Conservation (phyloP, 2,329 filamentous ascomycete genomes). For the Venturia nashicola region DNA sequence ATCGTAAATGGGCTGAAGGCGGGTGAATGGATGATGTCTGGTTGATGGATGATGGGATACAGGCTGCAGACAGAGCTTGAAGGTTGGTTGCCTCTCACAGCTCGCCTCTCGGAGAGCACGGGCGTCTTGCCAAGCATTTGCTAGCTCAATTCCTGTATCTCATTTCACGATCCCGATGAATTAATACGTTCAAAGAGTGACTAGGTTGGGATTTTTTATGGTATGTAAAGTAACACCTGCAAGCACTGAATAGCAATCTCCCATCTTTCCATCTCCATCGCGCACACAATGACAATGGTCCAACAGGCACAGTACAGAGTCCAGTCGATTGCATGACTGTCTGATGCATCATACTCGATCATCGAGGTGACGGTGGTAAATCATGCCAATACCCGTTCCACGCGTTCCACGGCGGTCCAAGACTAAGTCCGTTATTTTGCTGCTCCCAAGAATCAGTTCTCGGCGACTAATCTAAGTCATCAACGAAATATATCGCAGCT, state of each 20-base stretch:
- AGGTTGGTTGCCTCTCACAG: not conserved
- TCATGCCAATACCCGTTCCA: not conserved
- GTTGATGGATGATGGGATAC: not conserved
- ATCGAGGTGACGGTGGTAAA: not conserved
- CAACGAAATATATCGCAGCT: not conserved
- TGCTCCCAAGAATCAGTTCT: not conserved
- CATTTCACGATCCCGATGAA: not conserved
- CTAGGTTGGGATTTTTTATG: not conserved
- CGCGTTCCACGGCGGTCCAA: not conserved
- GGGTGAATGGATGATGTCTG: not conserved
- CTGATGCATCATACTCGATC: not conserved
- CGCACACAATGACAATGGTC: not conserved
- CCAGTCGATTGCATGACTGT: not conserved
- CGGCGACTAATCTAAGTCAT: not conserved
- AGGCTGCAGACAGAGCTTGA: not conserved
- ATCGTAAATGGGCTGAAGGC: not conserved
- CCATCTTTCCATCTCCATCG: not conserved
- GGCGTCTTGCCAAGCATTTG: not conserved
- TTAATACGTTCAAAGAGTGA: not conserved
- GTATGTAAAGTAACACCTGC: not conserved
- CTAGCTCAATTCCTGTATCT: not conserved
- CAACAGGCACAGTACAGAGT: not conserved
- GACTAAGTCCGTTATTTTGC: not conserved
- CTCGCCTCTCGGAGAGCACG: not conserved
- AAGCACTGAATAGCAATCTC: constrained; percentile 1